phyloP scores from a whole-genome alignment of 257 asterid species.

The Coffea canephora region DNA sequence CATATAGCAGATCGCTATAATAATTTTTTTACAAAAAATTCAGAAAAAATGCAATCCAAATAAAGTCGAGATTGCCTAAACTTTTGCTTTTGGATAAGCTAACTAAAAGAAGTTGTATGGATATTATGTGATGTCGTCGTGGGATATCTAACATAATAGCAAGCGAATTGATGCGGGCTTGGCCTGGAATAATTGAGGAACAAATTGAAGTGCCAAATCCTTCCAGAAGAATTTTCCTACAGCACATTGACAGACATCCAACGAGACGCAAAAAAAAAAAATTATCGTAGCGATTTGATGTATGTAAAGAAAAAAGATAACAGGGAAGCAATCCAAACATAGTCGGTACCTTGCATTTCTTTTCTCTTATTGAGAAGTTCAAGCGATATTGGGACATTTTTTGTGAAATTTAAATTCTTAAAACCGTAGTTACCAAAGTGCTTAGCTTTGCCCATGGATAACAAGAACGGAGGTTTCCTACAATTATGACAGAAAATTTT shows the following conservation, averaged over 20 bases:
- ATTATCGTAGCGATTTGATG: too few relatives aligned
- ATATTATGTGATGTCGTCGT: neutral
- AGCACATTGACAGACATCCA: neutral
- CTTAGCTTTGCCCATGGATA: neutral
- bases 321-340: too few relatives aligned
- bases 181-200: neutral
- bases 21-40: too few relatives aligned
- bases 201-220: neutral
- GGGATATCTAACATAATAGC: neutral
- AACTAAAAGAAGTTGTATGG: neutral
- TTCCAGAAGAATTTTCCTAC: neutral
- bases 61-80: neutral
- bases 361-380: too few relatives aligned
- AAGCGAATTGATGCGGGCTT: neutral
- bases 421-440: neutral
- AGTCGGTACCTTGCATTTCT: too few relatives aligned
- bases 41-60: neutral
- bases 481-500: neutral
- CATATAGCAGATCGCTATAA: too few relatives aligned
- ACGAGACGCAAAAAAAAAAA: too few relatives aligned
- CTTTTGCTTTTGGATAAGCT: neutral
- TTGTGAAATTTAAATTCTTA: too few relatives aligned
- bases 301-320: too few relatives aligned
- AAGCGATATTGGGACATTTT: too few relatives aligned
- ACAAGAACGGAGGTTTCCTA: neutral